A percentile compares a stretch with the other conserved stretches of the same genome.
Evolutionary conservation across 805 yeast species (phyloP).

Genomic region (Ogataea zsoltii): DNA sequence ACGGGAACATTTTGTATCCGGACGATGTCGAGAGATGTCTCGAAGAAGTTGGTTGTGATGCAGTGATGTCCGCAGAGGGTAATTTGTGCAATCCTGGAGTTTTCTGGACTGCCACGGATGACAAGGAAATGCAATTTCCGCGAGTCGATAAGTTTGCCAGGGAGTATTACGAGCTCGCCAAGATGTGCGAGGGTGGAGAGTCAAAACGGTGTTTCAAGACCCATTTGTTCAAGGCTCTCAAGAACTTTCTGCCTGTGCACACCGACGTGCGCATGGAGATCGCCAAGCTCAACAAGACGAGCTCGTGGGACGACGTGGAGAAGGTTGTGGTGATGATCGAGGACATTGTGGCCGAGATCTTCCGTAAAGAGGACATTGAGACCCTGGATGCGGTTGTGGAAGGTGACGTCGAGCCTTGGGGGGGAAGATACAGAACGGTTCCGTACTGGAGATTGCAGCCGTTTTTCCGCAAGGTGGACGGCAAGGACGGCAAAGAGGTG

Average conservation of each 20-base stretch:
- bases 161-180: constrained; percentile 86
- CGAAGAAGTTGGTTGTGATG: constrained; percentile 70
- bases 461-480: constrained; percentile 85
- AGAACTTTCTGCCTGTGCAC: constrained; percentile 75
- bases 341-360: constrained; percentile 57
- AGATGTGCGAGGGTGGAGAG: constrained; percentile 61
- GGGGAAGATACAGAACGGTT: constrained; percentile 74
- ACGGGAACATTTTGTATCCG: constrained; percentile 92
- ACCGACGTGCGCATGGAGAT: constrained; percentile 76
- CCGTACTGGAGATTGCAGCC: constrained; percentile 99
- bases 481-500: constrained; percentile 54
- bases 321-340: constrained; percentile 68
- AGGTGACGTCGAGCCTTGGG: constrained; percentile 67
- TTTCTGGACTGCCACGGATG: constrained; percentile 57
- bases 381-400: constrained; percentile 54
- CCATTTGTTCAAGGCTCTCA: constrained; percentile 83
- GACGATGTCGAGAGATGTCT: constrained; percentile 76
- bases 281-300: constrained; percentile 47
- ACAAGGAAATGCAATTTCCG: constrained; percentile 70
- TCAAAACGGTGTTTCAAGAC: constrained; percentile 85
- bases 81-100: constrained; percentile 92
- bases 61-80: constrained; percentile 97
- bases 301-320: constrained; percentile 47
- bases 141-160: constrained; percentile 80
- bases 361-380: constrained; percentile 49